Conservation (phyloP, 139 green algal species). For the Zygnema cylindricum region DNA sequence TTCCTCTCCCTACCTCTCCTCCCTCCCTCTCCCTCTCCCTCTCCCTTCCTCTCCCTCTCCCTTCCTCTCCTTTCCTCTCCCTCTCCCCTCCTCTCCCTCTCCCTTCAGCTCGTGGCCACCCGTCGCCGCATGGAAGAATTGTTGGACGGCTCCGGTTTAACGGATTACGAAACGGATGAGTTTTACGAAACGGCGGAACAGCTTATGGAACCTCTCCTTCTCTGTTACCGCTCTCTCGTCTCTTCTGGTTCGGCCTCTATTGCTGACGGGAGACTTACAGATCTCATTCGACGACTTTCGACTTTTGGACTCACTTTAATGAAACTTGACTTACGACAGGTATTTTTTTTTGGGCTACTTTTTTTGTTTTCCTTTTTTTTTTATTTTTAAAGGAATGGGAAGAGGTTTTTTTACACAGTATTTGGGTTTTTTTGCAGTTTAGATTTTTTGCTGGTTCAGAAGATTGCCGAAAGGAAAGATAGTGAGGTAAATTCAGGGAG, state of each 20-base stretch:
- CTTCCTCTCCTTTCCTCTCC: not conserved
- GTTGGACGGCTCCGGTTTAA: slow-evolving; percentile 13
- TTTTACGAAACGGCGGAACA: slow-evolving; percentile 43
- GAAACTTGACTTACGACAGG: slow-evolving; percentile 92
- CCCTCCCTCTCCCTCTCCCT: not conserved
- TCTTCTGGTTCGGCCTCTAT: slow-evolving; percentile 79
- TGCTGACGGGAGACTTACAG: slow-evolving; percentile 88
- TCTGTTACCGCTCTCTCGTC: slow-evolving; percentile 58
- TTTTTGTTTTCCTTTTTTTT: not conserved
- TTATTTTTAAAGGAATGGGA: not conserved
- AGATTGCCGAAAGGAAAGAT: too few relatives aligned
- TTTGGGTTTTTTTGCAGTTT: too few relatives aligned
- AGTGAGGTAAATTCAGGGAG: too few relatives aligned
- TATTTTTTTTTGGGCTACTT: not conserved
- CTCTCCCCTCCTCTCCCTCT: not conserved
- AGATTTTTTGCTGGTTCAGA: too few relatives aligned
- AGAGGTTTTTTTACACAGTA: too few relatives aligned
- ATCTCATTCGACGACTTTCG: slow-evolving; percentile 75
- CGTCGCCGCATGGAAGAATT: slow-evolving; percentile 55
- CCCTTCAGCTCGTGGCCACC: slow-evolving; percentile 55
- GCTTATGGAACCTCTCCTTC: slow-evolving; percentile 77
- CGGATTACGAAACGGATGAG: slow-evolving; percentile 31
- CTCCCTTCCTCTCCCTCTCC: not conserved
- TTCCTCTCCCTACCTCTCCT: not conserved
- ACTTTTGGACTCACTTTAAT: slow-evolving; percentile 84